Conservation (phyloP, 306 rosid genomes). For the Cucurbita pepo region DNA sequence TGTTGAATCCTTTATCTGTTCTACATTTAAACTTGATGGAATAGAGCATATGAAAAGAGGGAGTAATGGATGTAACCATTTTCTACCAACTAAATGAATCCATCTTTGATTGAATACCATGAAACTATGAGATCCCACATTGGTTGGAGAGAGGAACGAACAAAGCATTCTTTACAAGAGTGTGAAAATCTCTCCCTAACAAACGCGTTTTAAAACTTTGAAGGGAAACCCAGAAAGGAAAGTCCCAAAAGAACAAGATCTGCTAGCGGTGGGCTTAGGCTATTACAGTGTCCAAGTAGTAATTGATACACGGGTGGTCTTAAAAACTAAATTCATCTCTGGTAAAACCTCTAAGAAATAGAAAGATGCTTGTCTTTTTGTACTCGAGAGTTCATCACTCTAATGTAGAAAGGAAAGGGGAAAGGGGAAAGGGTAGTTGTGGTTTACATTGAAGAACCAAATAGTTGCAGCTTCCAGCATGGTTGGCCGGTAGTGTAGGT, state of each 20-base stretch:
- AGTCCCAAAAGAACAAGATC: too few relatives aligned
- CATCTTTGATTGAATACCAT: neutral
- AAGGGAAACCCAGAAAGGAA: too few relatives aligned
- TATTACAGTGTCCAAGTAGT: too few relatives aligned
- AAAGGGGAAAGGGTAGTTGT: neutral
- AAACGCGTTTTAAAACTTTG: too few relatives aligned
- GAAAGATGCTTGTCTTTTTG: neutral
- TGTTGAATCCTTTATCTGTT: neutral
- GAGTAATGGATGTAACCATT: neutral
- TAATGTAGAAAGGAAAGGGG: neutral
- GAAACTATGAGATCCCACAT: too few relatives aligned
- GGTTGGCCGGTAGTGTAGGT: neutral
- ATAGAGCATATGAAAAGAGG: neutral
- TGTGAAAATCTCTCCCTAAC: too few relatives aligned
- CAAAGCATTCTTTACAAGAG: too few relatives aligned
- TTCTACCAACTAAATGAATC: neutral
- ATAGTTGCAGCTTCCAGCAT: neutral
- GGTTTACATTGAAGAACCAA: neutral
- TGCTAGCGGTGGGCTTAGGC: too few relatives aligned
- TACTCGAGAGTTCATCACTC: neutral
- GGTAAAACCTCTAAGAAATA: neutral
- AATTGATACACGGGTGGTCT: neutral
- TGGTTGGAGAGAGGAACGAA: too few relatives aligned
- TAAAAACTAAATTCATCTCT: neutral
- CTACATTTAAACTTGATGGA: neutral